Base-by-base conservation (phyloP, 2,329 filamentous ascomycete genomes). In the Apiospora malaysiana region DNA sequence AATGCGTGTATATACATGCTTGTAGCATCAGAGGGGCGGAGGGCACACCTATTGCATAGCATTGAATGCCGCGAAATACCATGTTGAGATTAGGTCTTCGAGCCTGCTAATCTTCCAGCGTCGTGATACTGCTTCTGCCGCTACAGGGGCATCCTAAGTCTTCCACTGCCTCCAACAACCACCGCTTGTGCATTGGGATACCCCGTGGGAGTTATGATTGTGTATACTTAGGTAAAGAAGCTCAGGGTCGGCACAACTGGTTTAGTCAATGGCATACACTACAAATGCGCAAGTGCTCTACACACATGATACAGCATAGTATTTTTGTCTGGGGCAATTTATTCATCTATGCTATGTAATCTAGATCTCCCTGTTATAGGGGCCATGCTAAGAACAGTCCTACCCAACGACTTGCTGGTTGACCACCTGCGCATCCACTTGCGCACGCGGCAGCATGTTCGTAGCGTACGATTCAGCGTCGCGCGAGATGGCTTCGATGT, bases 381-480 rank as follows among this genome's bases (percentile, higher is more conserved):
- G 37, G 27, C 7, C 7, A 59, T 10, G 51, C 27, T 40, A 73
- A 78, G 76, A 70, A 80, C 75, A n/a, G 25, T 18, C 25, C 23
- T 67, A 67, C 43, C 65, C 65, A 45, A 46, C 65, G 4, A 46
- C 65, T 23, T 43, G 40, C n/a, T 32, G 25, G 18, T 18, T 23
- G n/a, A 16, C 65, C 25, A 27, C 42, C 12, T 67, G 40, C 40
- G 32, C 67, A 49, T 68, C 67, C 32, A 68, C 68, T 47, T 69
- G 72, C 16, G 68, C 66, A 51, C 83, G 71, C 47, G 79, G 78
- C 69, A 85, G 69, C 68, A 87, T 83, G 69, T 80, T 85, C 47
- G 84, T 76, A 0, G 88, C 85, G 80, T 91, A 93, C 12, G 80
- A 79, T 71, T 92, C 90, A 0, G 92, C 92, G 74, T 93, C 91